Base-by-base conservation (phyloP, 768 basidiomycete genomes). In the Hypholoma fasciculare region DNA sequence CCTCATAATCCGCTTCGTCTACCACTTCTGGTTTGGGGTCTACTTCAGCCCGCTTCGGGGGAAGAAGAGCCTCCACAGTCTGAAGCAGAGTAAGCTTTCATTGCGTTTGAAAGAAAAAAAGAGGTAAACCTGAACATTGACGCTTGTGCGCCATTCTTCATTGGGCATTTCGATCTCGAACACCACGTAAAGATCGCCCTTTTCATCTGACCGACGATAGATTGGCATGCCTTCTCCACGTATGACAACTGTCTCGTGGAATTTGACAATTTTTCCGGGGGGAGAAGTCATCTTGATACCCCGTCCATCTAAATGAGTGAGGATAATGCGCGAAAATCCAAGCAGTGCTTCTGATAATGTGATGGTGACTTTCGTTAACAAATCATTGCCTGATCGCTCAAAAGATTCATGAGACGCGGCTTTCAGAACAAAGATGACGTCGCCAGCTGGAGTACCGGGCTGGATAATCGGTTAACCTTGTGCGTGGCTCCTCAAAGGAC, bases 331-430 rank as follows among this genome's bases (percentile, higher is more conserved):
- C 48, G 88, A 91, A 76, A 99, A 96, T n/a, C 96, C 96, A 53
- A 97, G 82, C 9, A 98, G 82, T 3, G 95, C 92, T 73, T 99
- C 96, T 9, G 95, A 96, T 27, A 98, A 79, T 0, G 94, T 96
- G 56, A 99, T 88, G 47, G 87, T 86, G 56, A 94, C 84, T 34
- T 83, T 86, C 2, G 92, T 86, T 39, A 91, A 77, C 34, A 99
- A 81, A 67, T 96, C 90, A 58, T 85, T 85, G 52, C 90, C 90
- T 11, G 88, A 87, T 38, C 93, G 87, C 65, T 91, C 89, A 67
- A 99, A 96, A 1, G 89, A 86, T 5, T 85, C 77, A 63, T 99
- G 96, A 0, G 82, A 82, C 36, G 73, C 67, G 4, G 82, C 76
- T 62, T 87, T 82, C 44, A 99, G 77, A 16, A 87, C 80, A 68